phyloP scores from a whole-genome alignment of 176 grass and related monocot genomes.

The Triticum urartu region DNA sequence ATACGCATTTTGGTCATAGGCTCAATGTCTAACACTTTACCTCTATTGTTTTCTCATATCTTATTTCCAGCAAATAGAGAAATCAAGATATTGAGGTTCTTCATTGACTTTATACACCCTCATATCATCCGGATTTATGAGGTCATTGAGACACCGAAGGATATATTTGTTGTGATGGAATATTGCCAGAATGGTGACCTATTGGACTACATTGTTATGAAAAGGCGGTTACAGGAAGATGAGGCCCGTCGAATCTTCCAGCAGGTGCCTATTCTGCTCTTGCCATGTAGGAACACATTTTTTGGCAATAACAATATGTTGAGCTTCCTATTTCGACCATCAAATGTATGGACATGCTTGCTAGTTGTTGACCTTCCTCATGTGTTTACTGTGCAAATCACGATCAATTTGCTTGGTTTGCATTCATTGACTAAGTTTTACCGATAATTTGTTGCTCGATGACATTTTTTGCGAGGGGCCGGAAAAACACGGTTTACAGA shows the following conservation, averaged over 20 bases:
- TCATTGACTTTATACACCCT: constrained; percentile 55
- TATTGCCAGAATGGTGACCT: constrained; percentile 83
- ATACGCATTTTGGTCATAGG: background rate
- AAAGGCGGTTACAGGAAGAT: constrained; percentile 73
- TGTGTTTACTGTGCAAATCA: too few species aligned
- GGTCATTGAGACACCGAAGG: constrained; percentile 52
- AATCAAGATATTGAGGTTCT: constrained; percentile 85
- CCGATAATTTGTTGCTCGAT: too few species aligned
- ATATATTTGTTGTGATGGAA: constrained; percentile 92
- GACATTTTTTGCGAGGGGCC: too few species aligned
- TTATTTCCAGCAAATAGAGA: constrained; percentile 73
- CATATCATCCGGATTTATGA: constrained; percentile 87
- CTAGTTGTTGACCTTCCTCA: too few species aligned
- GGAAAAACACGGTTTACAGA: too few species aligned
- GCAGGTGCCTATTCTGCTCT: constrained; percentile 41
- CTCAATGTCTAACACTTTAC: background rate
- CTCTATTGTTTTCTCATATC: background rate
- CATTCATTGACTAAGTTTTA: too few species aligned
- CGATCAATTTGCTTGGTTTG: too few species aligned
- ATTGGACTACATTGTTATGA: constrained; percentile 89
- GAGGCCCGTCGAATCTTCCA: constrained; percentile 85
- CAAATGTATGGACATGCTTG: too few species aligned
- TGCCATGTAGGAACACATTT: too few species aligned
- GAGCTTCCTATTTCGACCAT: too few species aligned
- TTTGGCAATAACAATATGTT: too few species aligned